A percentile compares a stretch with the other conserved stretches of the same genome.
Evolutionary conservation across 352 stramenopile genomes (phyloP).

Genomic region (Thraustotheca clavata): DNA sequence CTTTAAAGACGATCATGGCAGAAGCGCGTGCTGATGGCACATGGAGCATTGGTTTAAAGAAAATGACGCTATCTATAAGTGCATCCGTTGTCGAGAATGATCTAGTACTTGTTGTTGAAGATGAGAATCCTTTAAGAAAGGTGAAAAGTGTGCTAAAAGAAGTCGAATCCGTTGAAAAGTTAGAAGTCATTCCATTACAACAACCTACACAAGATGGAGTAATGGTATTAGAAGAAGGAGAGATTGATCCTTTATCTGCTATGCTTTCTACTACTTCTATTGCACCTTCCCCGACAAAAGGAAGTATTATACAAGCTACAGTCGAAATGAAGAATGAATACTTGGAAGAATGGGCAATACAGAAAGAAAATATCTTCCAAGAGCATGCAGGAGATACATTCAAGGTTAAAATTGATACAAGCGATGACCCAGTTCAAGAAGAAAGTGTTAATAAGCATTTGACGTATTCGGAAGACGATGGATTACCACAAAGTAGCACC

Average conservation of each 20-base stretch:
- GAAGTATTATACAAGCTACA: background rate
- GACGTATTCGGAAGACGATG: conserved; percentile 20
- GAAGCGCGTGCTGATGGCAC: background rate
- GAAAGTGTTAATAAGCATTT: conserved; percentile 30
- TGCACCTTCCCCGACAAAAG: background rate
- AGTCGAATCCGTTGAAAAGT: too few species aligned
- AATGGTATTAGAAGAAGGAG: conserved; percentile 51
- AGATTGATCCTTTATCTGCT: conserved; percentile 57
- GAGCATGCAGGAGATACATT: conserved; percentile 60
- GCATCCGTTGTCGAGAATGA: background rate
- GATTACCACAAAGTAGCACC: conserved; percentile 23
- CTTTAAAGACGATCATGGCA: background rate
- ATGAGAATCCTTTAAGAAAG: too few species aligned
- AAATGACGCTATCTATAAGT: conserved; percentile 10
- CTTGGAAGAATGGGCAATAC: conserved; percentile 47
- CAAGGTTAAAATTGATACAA: conserved; percentile 70
- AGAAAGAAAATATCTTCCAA: conserved; percentile 56
- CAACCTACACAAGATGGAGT: conserved; percentile 23
- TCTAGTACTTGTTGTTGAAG: background rate
- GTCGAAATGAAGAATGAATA: conserved; percentile 31
- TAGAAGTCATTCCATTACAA: too few species aligned
- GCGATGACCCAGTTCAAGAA: conserved; percentile 38
- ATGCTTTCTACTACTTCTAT: conserved; percentile 18
- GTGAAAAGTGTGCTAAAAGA: too few species aligned
- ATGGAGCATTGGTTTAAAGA: conserved; percentile 16